Base-by-base conservation (phyloP, 495 filamentous ascomycete species). In the Xylaria sp. region DNA sequence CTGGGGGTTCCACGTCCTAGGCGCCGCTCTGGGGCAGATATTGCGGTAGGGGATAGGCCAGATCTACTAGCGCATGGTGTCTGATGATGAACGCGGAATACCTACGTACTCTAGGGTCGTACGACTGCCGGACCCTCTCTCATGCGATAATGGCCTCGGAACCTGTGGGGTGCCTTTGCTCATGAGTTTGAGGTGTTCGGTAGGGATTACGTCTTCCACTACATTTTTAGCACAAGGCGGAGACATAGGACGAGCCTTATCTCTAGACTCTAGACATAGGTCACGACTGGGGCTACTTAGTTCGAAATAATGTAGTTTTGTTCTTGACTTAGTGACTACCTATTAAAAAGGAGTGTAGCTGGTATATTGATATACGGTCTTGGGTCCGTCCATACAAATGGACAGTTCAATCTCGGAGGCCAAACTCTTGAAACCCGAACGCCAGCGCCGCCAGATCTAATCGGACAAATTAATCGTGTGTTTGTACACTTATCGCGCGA, bases 371-470 rank as follows among this genome's bases (percentile, higher is more conserved):
- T 33, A 59, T 41, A 55, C 33, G n/a, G 7, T 41, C 5, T 43
- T 37, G 35, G 29, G 24, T 41, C 24, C 29, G 11, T 26, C 6
- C 50, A 31, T 24, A 15, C 43, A 41, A 43, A 62, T 17, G 35
- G 9, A 46, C 21, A 8, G 37, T 12, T 64, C 24, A 48, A 46
- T 48, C 21, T 58, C 41, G 40, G 15, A 57, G 24, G n/a, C 17
- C 8, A 57, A 37, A 17, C 37, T 24, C 59, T 26, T 62, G n/a
- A 26, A 53, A 44, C 7, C 67, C 67, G n/a, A 62, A 69, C 67
- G 41, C 67, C 67, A 15, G 24, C 15, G 40, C 24, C 55, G 15
- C 21, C 44, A 21, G 26, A 41, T 69, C 57, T 69, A 61, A 29
- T 26, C 43, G 29, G 52, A 50, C 31, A 50, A 26, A 61, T 50